phyloP scores from a whole-genome alignment of 2,329 filamentous ascomycete species.

The Neopestalotiopsis clavispora region DNA sequence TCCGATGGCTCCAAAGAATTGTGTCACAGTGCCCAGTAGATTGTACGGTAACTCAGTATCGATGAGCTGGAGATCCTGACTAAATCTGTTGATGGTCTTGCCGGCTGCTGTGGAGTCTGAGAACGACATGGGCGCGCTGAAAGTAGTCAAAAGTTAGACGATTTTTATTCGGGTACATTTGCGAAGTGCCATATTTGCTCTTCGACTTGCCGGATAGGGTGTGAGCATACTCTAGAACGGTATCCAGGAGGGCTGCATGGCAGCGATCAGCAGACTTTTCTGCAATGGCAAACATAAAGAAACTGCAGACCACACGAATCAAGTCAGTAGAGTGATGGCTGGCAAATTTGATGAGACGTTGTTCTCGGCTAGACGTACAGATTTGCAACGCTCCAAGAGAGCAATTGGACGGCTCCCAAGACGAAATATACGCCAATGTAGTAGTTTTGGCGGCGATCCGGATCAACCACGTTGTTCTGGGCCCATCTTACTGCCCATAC shows the following conservation, averaged over 20 bases:
- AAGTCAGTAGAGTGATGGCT: neutral
- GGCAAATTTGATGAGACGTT: no score
- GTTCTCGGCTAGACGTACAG: neutral
- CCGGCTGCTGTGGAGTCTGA: slow-evolving; percentile 9
- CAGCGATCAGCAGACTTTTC: slow-evolving; percentile 14
- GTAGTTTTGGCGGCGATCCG: neutral
- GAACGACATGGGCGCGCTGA: slow-evolving; percentile 13
- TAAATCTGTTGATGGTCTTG: slow-evolving; percentile 17
- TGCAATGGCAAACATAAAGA: slow-evolving; percentile 10
- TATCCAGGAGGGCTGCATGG: slow-evolving; percentile 7
- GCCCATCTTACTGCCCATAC: neutral
- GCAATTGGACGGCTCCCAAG: neutral
- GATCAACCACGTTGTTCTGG: neutral
- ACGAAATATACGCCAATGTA: slow-evolving; percentile 10
- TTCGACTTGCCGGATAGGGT: no score
- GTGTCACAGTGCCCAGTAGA: neutral
- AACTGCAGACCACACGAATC: slow-evolving; percentile 8
- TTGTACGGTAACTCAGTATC: slow-evolving; percentile 11
- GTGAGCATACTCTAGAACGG: neutral
- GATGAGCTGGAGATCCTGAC: slow-evolving; percentile 18
- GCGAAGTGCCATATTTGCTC: neutral
- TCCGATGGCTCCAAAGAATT: neutral
- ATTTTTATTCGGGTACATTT: no score
- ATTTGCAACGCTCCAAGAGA: neutral
- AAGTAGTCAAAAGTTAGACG: neutral